phyloP scores from a whole-genome alignment of 768 basidiomycete genomes.

The Kockovaella imperatae region DNA sequence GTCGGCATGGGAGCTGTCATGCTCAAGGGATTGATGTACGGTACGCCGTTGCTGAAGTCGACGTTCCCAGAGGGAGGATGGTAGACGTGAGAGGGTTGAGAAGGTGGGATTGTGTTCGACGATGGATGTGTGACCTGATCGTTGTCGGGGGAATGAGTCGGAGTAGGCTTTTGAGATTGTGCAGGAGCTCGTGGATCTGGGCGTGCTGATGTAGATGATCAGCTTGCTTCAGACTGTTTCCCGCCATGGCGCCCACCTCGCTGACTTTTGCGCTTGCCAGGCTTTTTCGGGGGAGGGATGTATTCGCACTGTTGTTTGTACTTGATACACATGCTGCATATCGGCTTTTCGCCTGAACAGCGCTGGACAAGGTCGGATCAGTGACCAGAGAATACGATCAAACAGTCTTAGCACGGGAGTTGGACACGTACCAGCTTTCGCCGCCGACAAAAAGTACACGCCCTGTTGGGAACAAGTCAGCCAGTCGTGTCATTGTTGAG shows the following conservation, averaged over 20 bases:
- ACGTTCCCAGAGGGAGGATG: too few relatives aligned
- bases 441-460: constrained; percentile 32
- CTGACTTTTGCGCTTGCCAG: constrained; percentile 5
- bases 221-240: too few relatives aligned
- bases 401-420: background rate
- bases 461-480: constrained; percentile 11
- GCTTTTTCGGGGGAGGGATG: constrained; percentile 6
- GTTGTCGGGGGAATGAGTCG: background rate
- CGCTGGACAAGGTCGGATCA: constrained; percentile 8
- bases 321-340: constrained; percentile 28
- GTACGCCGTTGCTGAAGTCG: too few relatives aligned
- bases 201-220: background rate
- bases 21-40: too few relatives aligned
- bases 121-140: too few relatives aligned
- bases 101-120: too few relatives aligned
- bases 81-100: too few relatives aligned
- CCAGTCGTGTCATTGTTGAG: background rate
- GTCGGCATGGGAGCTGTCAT: too few relatives aligned
- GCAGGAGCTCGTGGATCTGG: background rate
- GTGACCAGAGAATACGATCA: background rate
- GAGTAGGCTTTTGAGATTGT: background rate
- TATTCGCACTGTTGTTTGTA: constrained; percentile 32
- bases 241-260: constrained; percentile 1
- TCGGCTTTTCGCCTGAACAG: constrained; percentile 28
- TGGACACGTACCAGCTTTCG: constrained; percentile 23